Evolutionary conservation across 305 asterid genomes (phyloP).

Genomic region (Solanum hybrid): DNA sequence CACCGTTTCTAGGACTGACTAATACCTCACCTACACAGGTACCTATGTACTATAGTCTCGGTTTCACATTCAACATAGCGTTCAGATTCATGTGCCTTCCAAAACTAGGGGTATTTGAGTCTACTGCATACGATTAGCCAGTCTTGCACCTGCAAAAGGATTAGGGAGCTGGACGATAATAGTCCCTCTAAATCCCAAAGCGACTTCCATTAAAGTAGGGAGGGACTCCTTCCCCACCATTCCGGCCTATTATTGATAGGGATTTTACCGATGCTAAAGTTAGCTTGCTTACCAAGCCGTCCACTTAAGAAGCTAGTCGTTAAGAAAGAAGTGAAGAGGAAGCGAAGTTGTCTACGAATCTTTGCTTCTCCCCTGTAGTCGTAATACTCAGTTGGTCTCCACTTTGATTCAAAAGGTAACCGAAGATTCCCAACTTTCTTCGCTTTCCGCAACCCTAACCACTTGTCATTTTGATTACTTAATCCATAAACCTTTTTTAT

Average conservation of each 20-base stretch:
- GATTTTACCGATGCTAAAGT: neutral
- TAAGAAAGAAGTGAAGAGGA: neutral
- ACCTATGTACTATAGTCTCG: neutral
- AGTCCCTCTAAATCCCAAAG: neutral
- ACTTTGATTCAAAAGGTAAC: neutral
- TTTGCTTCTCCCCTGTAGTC: neutral
- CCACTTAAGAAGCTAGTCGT: neutral
- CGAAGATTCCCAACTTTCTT: neutral
- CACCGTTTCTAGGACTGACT: fast-evolving
- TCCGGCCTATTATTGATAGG: neutral
- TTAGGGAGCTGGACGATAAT: neutral
- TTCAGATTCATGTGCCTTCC: neutral
- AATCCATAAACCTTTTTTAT: neutral
- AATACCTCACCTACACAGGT: neutral
- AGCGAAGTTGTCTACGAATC: neutral
- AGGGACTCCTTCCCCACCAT: neutral
- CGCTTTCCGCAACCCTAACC: too few relatives aligned
- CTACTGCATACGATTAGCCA: neutral
- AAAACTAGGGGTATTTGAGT: neutral
- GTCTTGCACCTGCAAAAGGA: neutral
- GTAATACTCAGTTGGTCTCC: neutral
- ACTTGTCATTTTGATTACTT: neutral
- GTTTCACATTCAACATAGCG: neutral
- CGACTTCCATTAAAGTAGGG: neutral
- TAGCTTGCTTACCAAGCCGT: neutral